Percentiles rank a stretch among this genome's conserved stretches.
Evolutionary conservation across 169 alveolate species (phyloP).

Genomic region (Amoebophrya sp.): DNA sequence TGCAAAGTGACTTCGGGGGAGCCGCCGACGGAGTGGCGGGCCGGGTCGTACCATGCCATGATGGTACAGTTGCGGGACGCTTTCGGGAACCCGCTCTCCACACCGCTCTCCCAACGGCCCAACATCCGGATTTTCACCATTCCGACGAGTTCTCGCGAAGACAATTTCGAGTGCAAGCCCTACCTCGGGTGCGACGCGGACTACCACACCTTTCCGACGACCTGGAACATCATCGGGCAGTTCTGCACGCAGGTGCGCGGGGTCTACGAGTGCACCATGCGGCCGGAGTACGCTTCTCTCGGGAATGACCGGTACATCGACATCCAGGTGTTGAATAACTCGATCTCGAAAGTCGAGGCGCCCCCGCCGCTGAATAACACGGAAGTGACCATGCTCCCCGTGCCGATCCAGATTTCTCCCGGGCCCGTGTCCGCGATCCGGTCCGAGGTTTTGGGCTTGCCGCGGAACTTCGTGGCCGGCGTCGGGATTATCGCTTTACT

Average conservation of each 20-base stretch:
- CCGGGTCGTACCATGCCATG: neutral
- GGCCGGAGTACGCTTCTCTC: neutral
- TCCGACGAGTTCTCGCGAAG: neutral
- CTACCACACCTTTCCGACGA: neutral
- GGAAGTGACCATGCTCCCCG: constrained; percentile 20
- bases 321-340: neutral
- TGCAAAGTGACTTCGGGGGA: neutral
- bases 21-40: constrained; percentile 32
- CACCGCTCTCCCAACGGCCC: neutral
- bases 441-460: constrained; percentile 16
- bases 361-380: neutral
- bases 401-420: constrained; percentile 27
- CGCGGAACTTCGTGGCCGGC: neutral
- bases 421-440: neutral
- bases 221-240: neutral
- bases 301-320: neutral
- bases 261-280: neutral
- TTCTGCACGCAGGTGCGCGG: neutral
- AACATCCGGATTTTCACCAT: neutral
- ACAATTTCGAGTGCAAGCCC: neutral
- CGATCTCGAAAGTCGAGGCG: neutral
- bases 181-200: neutral
- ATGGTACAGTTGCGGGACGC: constrained; percentile 29
- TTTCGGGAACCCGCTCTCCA: constrained; percentile 14
- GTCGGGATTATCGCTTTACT: neutral